These are phyloP conservation scores for Rhodotorula babjevae DNA, from an alignment of 768 basidiomycete genomes.

Conservation along the genomic window DNA sequence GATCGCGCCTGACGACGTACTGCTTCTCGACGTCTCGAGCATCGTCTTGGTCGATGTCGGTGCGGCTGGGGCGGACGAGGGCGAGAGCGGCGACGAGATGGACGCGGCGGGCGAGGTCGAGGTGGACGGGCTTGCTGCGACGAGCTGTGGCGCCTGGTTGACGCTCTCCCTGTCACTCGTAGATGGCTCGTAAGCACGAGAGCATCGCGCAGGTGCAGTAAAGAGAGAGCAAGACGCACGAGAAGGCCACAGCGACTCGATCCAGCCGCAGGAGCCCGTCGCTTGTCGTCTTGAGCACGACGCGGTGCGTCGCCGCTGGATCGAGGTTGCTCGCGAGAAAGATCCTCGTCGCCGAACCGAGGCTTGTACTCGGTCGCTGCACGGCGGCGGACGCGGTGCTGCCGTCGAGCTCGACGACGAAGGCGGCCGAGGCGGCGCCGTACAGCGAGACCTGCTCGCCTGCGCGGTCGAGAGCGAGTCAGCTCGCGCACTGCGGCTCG, in stretches of 20 bases:
- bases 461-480: neutral
- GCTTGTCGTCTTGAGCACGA: neutral
- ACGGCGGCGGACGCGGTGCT: too few species aligned
- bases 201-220: too few species aligned
- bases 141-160: neutral
- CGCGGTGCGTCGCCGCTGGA: neutral
- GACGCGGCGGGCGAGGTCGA: neutral
- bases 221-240: conserved; percentile 4
- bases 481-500: neutral
- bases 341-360: neutral
- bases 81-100: neutral
- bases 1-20: neutral
- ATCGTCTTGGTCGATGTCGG: neutral
- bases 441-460: conserved; percentile 27
- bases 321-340: conserved; percentile 9
- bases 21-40: neutral
- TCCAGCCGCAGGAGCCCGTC: neutral
- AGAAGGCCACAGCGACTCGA: conserved; percentile 6
- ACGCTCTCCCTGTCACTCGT: neutral
- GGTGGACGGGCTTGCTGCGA: neutral
- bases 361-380: neutral
- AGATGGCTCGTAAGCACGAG: too few species aligned
- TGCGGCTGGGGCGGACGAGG: neutral
- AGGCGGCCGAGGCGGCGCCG: neutral
- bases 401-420: conserved; percentile 4